Evolutionary conservation across 163 green algal genomes (phyloP).

Genomic region (Scenedesmus sp.): DNA sequence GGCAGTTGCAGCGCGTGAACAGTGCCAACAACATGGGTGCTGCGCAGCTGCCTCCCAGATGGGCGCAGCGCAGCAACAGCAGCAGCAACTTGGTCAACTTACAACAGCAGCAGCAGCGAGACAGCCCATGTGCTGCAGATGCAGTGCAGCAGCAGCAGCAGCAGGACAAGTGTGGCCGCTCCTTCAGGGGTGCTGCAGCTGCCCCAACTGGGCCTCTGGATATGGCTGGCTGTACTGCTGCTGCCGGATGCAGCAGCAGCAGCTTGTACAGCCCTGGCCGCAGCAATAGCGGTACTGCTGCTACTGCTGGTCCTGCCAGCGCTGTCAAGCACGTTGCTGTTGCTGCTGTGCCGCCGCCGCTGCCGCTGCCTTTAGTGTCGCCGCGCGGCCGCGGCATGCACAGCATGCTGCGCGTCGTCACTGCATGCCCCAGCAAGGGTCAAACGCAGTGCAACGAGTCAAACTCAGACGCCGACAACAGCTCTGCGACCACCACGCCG

Average conservation of each 20-base stretch:
- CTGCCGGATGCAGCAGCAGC: not conserved
- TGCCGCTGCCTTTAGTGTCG: not conserved
- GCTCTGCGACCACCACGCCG: slow-evolving; percentile 2
- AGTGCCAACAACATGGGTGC: not conserved
- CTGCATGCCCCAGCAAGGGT: not conserved
- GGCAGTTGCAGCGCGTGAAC: slow-evolving; percentile 5
- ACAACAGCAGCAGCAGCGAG: not conserved
- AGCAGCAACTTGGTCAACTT: not conserved
- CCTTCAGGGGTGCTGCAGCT: not conserved
- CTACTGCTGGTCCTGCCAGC: not conserved
- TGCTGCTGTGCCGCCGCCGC: not conserved
- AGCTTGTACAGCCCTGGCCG: not conserved
- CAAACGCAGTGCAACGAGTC: not conserved
- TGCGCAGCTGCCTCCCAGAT: slow-evolving; percentile 23
- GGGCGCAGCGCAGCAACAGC: slow-evolving; percentile 10
- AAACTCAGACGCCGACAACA: slow-evolving; percentile 26
- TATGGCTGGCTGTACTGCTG: not conserved
- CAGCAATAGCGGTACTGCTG: not conserved
- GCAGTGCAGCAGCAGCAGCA: not conserved
- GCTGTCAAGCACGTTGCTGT: not conserved
- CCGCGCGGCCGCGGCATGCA: not conserved
- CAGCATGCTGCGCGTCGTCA: slow-evolving; percentile 28
- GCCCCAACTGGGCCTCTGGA: not conserved
- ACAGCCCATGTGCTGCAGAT: not conserved
- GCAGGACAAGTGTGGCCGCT: not conserved